Evolutionary conservation across 2,329 filamentous ascomycete genomes (phyloP).

Genomic region (Grosmannia clavigera): DNA sequence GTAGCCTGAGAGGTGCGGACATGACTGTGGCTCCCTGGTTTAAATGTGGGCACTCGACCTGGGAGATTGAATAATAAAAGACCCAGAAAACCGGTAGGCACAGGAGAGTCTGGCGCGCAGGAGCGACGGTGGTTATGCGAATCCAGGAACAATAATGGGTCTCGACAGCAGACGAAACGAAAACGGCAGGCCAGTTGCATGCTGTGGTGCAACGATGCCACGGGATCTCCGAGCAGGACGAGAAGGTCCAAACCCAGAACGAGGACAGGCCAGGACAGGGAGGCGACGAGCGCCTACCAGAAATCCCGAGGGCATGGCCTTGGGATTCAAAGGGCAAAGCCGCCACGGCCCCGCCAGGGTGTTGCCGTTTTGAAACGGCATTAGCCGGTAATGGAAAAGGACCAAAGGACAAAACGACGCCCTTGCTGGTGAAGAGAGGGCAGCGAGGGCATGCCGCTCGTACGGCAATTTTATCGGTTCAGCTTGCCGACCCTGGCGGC

Average conservation of each 20-base stretch:
- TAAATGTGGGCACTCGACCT: neutral
- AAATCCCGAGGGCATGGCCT: constrained; percentile 21
- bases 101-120: neutral
- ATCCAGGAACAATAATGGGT: neutral
- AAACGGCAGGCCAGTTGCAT: too few species aligned
- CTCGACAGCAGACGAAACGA: neutral
- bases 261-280: neutral
- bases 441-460: neutral
- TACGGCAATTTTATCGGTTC: neutral
- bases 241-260: too few species aligned
- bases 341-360: constrained; percentile 12
- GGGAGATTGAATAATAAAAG: neutral
- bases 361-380: constrained; percentile 8
- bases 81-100: neutral
- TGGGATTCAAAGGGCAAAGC: constrained; percentile 16
- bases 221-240: neutral
- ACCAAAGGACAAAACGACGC: neutral
- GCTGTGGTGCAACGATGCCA: too few species aligned
- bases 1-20: neutral
- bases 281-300: neutral
- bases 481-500: neutral
- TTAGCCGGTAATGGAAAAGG: constrained; percentile 9
- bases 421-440: neutral
- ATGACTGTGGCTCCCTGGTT: neutral
- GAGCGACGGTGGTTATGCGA: neutral